These are phyloP conservation scores for Sporisorium iseilematis-ciliati DNA, from an alignment of 1,284 basidiomycete species.

Conservation along the genomic window DNA sequence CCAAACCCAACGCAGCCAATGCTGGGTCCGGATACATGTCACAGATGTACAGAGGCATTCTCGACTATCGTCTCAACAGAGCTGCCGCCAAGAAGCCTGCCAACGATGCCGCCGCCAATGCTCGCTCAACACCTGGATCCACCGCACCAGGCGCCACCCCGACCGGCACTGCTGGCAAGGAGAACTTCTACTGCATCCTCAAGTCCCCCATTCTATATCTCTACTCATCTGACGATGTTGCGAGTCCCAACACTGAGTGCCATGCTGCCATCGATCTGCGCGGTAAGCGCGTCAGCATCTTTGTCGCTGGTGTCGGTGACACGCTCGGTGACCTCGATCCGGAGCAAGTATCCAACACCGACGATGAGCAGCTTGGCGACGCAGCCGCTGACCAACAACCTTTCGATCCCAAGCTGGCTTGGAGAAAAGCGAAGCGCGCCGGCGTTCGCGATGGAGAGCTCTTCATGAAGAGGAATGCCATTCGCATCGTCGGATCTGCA, in stretches of 20 bases:
- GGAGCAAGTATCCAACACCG: conserved; percentile 15
- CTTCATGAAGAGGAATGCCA: conserved; percentile 66
- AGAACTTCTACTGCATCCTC: conserved; percentile 63
- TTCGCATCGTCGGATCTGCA: conserved; percentile 57
- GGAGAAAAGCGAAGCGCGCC: conserved; percentile 47
- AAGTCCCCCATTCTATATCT: conserved; percentile 66
- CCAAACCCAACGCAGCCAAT: conserved; percentile 5
- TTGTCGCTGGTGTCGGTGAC: conserved; percentile 57
- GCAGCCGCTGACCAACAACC: conserved; percentile 15
- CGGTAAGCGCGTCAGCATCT: conserved; percentile 65
- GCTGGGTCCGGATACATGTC: conserved; percentile 57
- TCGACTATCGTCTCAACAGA: conserved; percentile 55
- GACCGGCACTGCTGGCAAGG: conserved; percentile 41
- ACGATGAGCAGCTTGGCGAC: conserved; percentile 25
- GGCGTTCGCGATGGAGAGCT: conserved; percentile 63
- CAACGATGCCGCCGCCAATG: conserved; percentile 9
- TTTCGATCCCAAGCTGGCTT: conserved; percentile 26
- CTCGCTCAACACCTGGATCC: conserved; percentile 16
- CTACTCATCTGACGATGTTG: conserved; percentile 62
- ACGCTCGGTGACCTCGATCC: conserved; percentile 58
- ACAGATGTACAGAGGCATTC: conserved; percentile 62
- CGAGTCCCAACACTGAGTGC: conserved; percentile 60
- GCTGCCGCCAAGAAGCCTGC: conserved; percentile 20
- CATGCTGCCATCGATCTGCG: conserved; percentile 66
- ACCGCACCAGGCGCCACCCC: conserved; percentile 17